Base-by-base conservation (phyloP, 768 basidiomycete genomes). In the Macrolepiota dolichaula region DNA sequence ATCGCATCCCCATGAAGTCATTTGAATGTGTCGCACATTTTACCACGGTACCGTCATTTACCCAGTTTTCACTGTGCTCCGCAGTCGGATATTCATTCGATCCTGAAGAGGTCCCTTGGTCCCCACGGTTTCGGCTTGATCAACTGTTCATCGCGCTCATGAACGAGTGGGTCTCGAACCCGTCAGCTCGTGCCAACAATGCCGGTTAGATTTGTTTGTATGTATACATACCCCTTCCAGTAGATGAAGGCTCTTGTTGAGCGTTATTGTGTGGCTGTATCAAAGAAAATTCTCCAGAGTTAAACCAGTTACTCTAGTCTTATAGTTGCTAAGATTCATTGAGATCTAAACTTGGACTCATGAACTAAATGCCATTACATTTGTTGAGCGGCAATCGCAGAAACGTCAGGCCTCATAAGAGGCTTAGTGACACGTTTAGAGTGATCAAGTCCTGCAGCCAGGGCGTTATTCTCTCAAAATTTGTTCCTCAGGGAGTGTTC, bases 361-460 rank as follows among this genome's bases (percentile, higher is more conserved):
- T 54, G 52, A 40, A 38, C 52, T 37, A 36, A 19, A 54, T 54
- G 37, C 22, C 52, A 36, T 54, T 54, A 54, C 37, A 38, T 4
- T 25, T 38, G 29, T 37, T 38, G 52, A 54, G 25, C 35, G 36
- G 36, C 37, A 25, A 29, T 54, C 24, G 35, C n/a, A 38, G 24
- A 38, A 54, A 54, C 52, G 52, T 54, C 22, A 54, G 35, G 35
- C 19, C 13, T 54, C 36, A 54, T 22, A 52, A 52, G 51, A 52
- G 51, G 51, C 12, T 54, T 38, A 38, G 52, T 36, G 52, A 38
- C 37, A 19, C 19, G 9, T 22, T 37, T 54, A 29, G 37, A 35
- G 22, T 54, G 52, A 54, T 54, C 52, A 40, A 38, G 52, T 54
- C 38, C 52, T 36, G 24, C 19, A 54, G 37, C 52, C 19, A 54